These are phyloP conservation scores for Drosera spatulata DNA, from an alignment of 179 eudicot species.

Conservation along the genomic window DNA sequence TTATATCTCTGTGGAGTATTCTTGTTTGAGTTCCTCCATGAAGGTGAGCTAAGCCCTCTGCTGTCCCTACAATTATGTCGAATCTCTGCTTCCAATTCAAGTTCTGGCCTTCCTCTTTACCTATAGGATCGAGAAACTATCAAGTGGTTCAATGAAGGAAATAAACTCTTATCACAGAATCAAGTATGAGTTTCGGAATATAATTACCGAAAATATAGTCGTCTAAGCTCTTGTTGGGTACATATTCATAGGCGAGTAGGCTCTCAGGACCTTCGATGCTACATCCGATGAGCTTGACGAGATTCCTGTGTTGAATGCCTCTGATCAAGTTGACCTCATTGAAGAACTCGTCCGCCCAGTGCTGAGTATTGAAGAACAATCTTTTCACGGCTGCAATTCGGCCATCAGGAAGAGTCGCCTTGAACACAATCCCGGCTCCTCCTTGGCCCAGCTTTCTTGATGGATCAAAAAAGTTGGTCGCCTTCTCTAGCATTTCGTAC, in stretches of 20 bases:
- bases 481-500: conserved; percentile 48
- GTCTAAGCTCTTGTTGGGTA: conserved; percentile 14
- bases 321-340: conserved; percentile 46
- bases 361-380: conserved; percentile 39
- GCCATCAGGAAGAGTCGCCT: conserved; percentile 27
- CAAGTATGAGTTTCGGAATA: too few relatives aligned
- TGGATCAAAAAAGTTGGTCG: conserved; percentile 39
- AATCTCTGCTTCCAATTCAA: conserved; percentile 66
- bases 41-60: conserved; percentile 71
- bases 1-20: conserved; percentile 72
- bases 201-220: conserved; percentile 18
- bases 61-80: conserved; percentile 71
- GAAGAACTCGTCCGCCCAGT: conserved; percentile 58
- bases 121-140: conserved; percentile 15
- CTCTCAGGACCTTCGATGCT: conserved; percentile 66
- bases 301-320: conserved; percentile 48
- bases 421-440: conserved; percentile 44
- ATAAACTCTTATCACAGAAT: conserved; percentile 14
- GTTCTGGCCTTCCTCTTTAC: conserved; percentile 25
- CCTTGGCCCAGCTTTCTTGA: conserved; percentile 51
- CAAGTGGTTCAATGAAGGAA: conserved; percentile 24
- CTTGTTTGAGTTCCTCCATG: conserved; percentile 75
- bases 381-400: conserved; percentile 39
- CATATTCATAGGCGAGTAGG: conserved; percentile 46
- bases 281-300: conserved; percentile 51